phyloP scores from a whole-genome alignment of 805 yeast species.

The Candida montana region DNA sequence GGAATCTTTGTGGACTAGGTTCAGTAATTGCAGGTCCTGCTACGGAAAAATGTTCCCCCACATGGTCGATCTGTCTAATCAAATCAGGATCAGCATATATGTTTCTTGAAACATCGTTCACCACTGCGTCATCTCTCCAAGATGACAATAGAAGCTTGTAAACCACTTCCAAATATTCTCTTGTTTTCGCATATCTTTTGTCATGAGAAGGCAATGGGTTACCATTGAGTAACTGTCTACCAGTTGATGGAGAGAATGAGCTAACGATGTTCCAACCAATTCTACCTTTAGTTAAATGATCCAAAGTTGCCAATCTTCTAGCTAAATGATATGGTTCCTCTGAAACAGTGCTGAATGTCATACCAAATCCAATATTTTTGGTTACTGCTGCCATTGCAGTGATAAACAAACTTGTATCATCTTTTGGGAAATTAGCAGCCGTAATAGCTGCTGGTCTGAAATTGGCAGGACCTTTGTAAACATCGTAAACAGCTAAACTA shows the following conservation, averaged over 20 bases:
- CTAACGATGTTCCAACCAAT: conserved; percentile 41
- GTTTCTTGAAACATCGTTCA: conserved; percentile 17
- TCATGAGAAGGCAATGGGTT: conserved; percentile 30
- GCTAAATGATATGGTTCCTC: conserved; percentile 37
- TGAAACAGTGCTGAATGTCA: conserved; percentile 36
- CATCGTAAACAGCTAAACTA: conserved; percentile 36
- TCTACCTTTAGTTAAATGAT: conserved; percentile 37
- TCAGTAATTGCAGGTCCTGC: conserved; percentile 37
- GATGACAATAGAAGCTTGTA: conserved; percentile 32
- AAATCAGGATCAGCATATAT: conserved; percentile 30
- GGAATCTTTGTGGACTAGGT: conserved; percentile 40
- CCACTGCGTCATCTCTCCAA: conserved; percentile 32
- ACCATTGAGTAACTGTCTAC: conserved; percentile 30
- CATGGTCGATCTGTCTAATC: conserved; percentile 33
- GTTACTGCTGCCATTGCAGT: conserved; percentile 40
- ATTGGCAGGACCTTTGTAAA: conserved; percentile 28
- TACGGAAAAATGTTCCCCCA: conserved; percentile 35
- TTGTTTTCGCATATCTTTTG: conserved; percentile 33
- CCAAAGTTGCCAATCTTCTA: conserved; percentile 35
- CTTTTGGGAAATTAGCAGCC: conserved; percentile 32
- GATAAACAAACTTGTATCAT: conserved; percentile 34
- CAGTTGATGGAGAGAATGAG: conserved; percentile 35
- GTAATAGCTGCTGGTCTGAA: conserved; percentile 11
- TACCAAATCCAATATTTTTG: conserved; percentile 31
- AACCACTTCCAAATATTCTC: conserved; percentile 34